Conservation (phyloP, 2,329 filamentous ascomycete genomes). For the Cercospora sesami region DNA sequence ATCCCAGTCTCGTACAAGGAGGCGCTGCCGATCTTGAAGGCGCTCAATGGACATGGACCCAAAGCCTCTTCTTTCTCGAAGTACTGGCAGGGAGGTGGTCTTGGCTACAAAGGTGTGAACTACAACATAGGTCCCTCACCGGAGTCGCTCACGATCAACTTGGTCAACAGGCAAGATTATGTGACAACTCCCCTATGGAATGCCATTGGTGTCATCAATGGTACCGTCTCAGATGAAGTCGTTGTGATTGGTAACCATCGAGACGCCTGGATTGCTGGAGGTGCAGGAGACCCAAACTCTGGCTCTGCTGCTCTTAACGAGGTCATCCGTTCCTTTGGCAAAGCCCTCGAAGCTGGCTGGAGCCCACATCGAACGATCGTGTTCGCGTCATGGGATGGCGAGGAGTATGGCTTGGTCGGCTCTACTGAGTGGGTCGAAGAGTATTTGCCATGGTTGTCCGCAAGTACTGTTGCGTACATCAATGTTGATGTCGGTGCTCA, state of each 20-base stretch:
- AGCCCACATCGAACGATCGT: slow-evolving; percentile 86
- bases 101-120: slow-evolving; percentile 75
- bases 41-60: slow-evolving; percentile 85
- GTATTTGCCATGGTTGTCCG: slow-evolving; percentile 75
- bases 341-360: slow-evolving; percentile 72
- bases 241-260: slow-evolving; percentile 89
- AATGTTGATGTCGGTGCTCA: slow-evolving; percentile 77
- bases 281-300: slow-evolving; percentile 78
- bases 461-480: slow-evolving; percentile 74
- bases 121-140: slow-evolving; percentile 86
- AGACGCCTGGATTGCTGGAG: slow-evolving; percentile 86
- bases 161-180: slow-evolving; percentile 54
- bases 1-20: slow-evolving; percentile 87
- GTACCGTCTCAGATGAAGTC: slow-evolving; percentile 79
- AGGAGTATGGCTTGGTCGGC: slow-evolving; percentile 81
- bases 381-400: slow-evolving; percentile 69
- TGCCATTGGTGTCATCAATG: slow-evolving; percentile 89
- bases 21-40: slow-evolving; percentile 81
- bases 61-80: slow-evolving; percentile 71
- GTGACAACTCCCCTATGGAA: slow-evolving; percentile 60
- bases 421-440: slow-evolving; percentile 94
- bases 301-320: slow-evolving; percentile 79
- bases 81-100: slow-evolving; percentile 66
- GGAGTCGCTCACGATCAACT: slow-evolving; percentile 58
- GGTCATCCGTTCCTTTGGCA: slow-evolving; percentile 71